Percentiles rank a stretch among this genome's conserved stretches.
These are phyloP conservation scores for Boletales sp. DNA, from an alignment of 768 basidiomycete species.

Conservation along the genomic window DNA sequence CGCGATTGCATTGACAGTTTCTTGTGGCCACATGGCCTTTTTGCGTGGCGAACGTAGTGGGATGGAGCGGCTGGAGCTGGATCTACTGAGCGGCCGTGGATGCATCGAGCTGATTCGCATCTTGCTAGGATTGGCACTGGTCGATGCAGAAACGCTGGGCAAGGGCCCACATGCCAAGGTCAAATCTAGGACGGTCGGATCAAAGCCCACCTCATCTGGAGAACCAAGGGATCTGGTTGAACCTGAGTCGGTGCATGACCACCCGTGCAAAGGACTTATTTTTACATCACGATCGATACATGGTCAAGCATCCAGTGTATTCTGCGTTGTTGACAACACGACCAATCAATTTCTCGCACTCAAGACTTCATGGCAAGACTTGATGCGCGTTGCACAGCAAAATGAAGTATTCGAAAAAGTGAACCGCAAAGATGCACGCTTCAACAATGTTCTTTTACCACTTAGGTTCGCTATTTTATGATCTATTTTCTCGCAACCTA, in stretches of 20 bases:
- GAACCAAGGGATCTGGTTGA: too few species aligned
- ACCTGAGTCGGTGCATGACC: too few species aligned
- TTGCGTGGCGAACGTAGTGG: conserved; percentile 5
- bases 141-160: too few species aligned
- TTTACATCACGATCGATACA: neutral
- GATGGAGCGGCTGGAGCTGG: neutral
- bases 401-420: neutral
- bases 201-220: too few species aligned
- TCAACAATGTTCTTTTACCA: too few species aligned
- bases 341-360: neutral
- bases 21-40: neutral
- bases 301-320: neutral
- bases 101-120: conserved; percentile 2
- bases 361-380: neutral
- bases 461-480: too few species aligned
- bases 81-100: neutral
- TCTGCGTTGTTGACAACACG: neutral
- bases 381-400: neutral
- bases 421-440: neutral
- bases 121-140: neutral
- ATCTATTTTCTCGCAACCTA: neutral
- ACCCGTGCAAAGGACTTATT: neutral
- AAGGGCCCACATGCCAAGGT: too few species aligned
- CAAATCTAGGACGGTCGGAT: too few species aligned
- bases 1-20: neutral